phyloP scores from a whole-genome alignment of 2,329 filamentous ascomycete genomes.

The Aspergillus sp. region DNA sequence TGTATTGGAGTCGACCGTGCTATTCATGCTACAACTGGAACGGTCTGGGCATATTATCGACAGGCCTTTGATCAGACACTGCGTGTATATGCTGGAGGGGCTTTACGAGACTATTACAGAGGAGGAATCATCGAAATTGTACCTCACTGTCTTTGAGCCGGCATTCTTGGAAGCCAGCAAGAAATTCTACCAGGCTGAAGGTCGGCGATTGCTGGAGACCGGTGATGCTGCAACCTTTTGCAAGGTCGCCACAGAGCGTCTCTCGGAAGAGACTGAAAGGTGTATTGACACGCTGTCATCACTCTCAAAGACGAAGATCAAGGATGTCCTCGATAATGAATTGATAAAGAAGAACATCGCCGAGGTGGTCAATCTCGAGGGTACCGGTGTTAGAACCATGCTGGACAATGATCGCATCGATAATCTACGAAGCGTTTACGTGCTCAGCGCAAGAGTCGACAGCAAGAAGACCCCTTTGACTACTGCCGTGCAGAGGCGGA shows the following conservation, averaged over 20 bases:
- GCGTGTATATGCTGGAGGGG: slow-evolving; percentile 84
- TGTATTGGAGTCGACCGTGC: slow-evolving; percentile 76
- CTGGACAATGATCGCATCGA: slow-evolving; percentile 81
- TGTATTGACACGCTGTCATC: slow-evolving; percentile 79
- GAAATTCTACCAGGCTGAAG: slow-evolving; percentile 75
- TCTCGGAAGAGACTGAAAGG: slow-evolving; percentile 78
- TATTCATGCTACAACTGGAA: slow-evolving; percentile 92
- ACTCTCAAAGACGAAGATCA: slow-evolving; percentile 71
- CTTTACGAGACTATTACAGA: slow-evolving; percentile 82
- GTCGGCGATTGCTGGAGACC: slow-evolving; percentile 70
- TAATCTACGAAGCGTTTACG: slow-evolving; percentile 79
- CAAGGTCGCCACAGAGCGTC: slow-evolving; percentile 69
- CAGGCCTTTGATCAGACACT: slow-evolving; percentile 76
- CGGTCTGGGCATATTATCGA: slow-evolving; percentile 87
- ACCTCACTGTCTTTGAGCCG: slow-evolving; percentile 79
- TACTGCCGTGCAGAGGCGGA: slow-evolving; percentile 68
- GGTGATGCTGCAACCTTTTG: slow-evolving; percentile 83
- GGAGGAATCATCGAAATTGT: slow-evolving; percentile 76
- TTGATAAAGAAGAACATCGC: slow-evolving; percentile 75
- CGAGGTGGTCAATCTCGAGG: slow-evolving; percentile 81
- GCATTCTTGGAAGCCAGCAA: slow-evolving; percentile 71
- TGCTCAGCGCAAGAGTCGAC: slow-evolving; percentile 77
- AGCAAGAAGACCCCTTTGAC: slow-evolving; percentile 69
- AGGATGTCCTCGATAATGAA: slow-evolving; percentile 74
- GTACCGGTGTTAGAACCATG: slow-evolving; percentile 83